Percentiles rank a stretch among this genome's conserved stretches.
Evolutionary conservation across 2,329 filamentous ascomycete species (phyloP).

Genomic region (Aspergillus sp.): DNA sequence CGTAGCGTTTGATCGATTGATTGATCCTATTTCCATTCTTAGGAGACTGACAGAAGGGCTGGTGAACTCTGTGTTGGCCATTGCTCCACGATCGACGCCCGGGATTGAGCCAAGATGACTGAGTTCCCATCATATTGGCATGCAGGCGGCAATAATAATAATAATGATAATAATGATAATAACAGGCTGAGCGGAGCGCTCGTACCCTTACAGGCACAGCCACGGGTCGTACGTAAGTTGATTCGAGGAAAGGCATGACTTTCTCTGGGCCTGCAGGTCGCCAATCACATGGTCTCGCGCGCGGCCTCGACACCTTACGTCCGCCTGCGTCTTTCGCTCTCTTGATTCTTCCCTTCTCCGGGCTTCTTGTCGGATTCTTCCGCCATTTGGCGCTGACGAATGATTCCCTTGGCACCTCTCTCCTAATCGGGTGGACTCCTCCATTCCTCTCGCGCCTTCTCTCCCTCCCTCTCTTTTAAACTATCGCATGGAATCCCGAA

Average conservation of each 20-base stretch:
- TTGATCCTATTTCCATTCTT: not conserved
- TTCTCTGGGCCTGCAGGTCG: not conserved
- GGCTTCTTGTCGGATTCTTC: not conserved
- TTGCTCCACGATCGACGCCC: slow-evolving; percentile 5
- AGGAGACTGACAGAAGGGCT: no score
- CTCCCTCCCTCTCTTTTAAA: no score
- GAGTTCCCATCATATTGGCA: not conserved
- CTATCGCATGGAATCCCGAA: not conserved
- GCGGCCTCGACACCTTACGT: not conserved
- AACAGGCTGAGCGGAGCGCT: no score
- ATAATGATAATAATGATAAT: not conserved
- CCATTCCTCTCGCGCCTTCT: no score
- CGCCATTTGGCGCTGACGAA: no score
- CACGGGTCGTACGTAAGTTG: slow-evolving; percentile 8
- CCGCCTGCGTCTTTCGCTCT: not conserved
- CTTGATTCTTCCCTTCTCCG: not conserved
- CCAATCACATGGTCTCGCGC: not conserved
- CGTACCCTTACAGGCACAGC: slow-evolving; percentile 16
- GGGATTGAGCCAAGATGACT: not conserved
- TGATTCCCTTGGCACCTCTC: no score
- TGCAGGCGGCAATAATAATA: not conserved
- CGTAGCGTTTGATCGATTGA: not conserved
- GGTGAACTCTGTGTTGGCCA: not conserved
- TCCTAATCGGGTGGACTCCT: no score
- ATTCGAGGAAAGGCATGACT: not conserved